Conservation (phyloP, 805 yeast genomes). For the Pichia scutulata region DNA sequence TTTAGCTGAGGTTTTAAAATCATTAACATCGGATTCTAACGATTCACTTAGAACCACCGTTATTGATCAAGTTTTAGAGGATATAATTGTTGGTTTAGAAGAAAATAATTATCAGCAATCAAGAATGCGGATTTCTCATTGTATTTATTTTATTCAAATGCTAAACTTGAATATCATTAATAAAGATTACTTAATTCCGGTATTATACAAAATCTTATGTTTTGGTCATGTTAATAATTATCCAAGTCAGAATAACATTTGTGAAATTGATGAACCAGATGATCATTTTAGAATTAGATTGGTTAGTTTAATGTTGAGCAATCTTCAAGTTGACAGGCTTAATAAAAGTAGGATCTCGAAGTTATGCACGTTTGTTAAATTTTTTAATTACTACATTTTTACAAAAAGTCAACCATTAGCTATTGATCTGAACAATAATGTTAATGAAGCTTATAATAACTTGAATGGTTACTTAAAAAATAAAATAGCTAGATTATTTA, state of each 20-base stretch:
- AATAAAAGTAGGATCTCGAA: slow-evolving; percentile 3
- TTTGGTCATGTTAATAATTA: slow-evolving; percentile 57
- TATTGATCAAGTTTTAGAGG: slow-evolving; percentile 59
- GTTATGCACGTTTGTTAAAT: slow-evolving; percentile 35
- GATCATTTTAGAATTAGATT: slow-evolving; percentile 68
- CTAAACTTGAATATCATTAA: slow-evolving; percentile 41
- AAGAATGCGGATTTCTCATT: slow-evolving; percentile 54
- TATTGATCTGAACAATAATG: slow-evolving; percentile 36
- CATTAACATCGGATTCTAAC: slow-evolving; percentile 21
- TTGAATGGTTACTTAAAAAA: slow-evolving; percentile 11
- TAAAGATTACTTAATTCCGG: slow-evolving; percentile 38
- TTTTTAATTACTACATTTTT: slow-evolving; percentile 64
- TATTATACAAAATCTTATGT: slow-evolving; percentile 49
- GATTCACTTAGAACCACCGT: slow-evolving; percentile 28
- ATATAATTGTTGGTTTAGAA: slow-evolving; percentile 60
- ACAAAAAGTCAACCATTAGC: slow-evolving; percentile 60
- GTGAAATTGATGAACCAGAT: slow-evolving; percentile 51
- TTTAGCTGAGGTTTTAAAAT: slow-evolving; percentile 42
- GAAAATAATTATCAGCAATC: slow-evolving; percentile 49
- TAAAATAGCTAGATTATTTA: slow-evolving; percentile 41
- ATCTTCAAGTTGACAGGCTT: slow-evolving; percentile 11
- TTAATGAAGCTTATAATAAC: slow-evolving; percentile 31
- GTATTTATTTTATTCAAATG: slow-evolving; percentile 52
- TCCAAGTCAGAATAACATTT: slow-evolving; percentile 38
- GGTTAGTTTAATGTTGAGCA: slow-evolving; percentile 36